Conservation (phyloP, 192 early-diverging fungal genomes). For the Glomus cerebriforme region DNA sequence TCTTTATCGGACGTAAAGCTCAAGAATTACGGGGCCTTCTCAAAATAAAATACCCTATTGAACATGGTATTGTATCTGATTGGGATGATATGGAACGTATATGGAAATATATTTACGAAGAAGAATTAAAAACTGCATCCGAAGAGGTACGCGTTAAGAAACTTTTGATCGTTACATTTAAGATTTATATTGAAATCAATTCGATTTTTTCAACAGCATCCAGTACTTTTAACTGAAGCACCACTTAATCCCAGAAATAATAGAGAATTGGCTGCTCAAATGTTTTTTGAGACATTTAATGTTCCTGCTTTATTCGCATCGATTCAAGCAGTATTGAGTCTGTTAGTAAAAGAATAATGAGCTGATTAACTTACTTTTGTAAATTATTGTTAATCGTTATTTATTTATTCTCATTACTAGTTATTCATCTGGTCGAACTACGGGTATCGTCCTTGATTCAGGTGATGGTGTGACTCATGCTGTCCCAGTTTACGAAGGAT, state of each 20-base stretch:
- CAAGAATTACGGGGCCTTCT: conserved; percentile 96
- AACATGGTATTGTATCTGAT: conserved; percentile 96
- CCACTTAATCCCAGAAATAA: conserved; percentile 92
- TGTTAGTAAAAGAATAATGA: conserved; percentile 54
- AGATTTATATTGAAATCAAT: conserved; percentile 5
- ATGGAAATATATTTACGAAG: conserved; percentile 96
- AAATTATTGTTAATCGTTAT: not conserved
- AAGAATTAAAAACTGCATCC: conserved; percentile 92
- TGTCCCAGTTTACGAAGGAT: conserved; percentile 96
- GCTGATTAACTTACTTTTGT: not conserved
- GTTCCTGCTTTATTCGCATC: conserved; percentile 96
- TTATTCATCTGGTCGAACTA: conserved; percentile 96
- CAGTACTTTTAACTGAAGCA: conserved; percentile 95
- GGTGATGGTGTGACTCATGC: conserved; percentile 97
- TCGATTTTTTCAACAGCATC: conserved; percentile 66
- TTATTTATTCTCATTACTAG: conserved; percentile 37
- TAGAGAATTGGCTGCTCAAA: conserved; percentile 91
- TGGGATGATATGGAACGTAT: conserved; percentile 99
- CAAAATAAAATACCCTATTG: conserved; percentile 92
- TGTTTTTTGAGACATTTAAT: conserved; percentile 99
- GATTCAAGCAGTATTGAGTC: conserved; percentile 95
- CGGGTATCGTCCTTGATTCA: conserved; percentile 93
- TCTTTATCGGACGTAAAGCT: conserved; percentile 93
- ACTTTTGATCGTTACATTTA: conserved; percentile 16
- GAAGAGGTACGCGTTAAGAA: conserved; percentile 75